Base-by-base conservation (phyloP, 176 grass and related monocot genomes). In the Poa pratensis region DNA sequence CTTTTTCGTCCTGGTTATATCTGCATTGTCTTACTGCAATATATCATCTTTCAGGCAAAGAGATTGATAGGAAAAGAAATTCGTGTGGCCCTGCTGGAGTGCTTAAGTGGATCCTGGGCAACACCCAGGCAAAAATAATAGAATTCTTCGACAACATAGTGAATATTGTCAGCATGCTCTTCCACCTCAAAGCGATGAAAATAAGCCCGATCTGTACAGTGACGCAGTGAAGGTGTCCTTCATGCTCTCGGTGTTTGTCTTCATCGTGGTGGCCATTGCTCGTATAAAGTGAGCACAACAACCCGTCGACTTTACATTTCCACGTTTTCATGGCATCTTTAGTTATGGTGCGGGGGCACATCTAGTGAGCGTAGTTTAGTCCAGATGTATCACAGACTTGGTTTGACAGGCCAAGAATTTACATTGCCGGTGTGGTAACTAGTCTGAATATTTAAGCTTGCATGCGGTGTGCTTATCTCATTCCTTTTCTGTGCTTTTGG, bases 211-310 rank as follows among this genome's bases (percentile, higher is more conserved):
- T 42, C 28, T 61, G 77, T 86, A 89, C 86, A 87, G 75, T 0
- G 92, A 89, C 58, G 83, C 87, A 20, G 66, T 97, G 34, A 92
- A 82, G 83, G 80, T 87, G 27, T 92, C 95, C 7, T 80, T 97
- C 75, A 82, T 94, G 90, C 86, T 97, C 53, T 89, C 95, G 14
- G 82, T 94, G 72, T 92, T 97, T 40, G 63, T 97, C 75, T 92
- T 97, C 39, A 88, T 94, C 45, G 81, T 97, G 69, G 90, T 97
- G 79, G 83, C 88, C 84, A 71, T 94, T 84, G 86, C 93, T 87
- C 93, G 93, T 79, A 76, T 85, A 72, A 78, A 89, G 69, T 90
- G 81, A 84, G 86, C 90, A 95, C 83, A 82, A 93, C 66, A 88
- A 98, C 82, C 87, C 50, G 93, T 76, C 87, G 93, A 98, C 85